Base-by-base conservation (phyloP, 2,329 filamentous ascomycete genomes). In the Arthrobotrys iridis region DNA sequence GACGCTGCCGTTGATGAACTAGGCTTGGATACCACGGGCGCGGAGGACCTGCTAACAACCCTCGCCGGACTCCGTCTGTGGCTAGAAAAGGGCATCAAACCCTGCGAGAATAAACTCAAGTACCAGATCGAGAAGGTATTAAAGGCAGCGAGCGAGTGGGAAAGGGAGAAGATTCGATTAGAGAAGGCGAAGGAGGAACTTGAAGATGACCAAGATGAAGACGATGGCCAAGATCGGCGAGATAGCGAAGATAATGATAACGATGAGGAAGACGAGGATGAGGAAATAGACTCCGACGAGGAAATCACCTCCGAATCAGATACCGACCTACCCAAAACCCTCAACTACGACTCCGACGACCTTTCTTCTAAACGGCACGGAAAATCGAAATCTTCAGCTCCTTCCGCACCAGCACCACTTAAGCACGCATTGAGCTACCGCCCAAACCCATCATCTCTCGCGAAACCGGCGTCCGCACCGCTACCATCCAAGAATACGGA, bases 51-150 rank as follows among this genome's bases (percentile, higher is more conserved):
- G 0, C 90, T 95, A 1, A 90, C 90, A 78, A 97, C 96, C 81
- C 86, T 99, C n/a, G 89, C 93, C 15, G 93, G 97, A 82, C 85
- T 97, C 60, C 88, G 94, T n/a, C 86, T 97, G 0, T 98, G 96
- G 81, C 85, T 99, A 0, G 96, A 99, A 80, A 93, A 93, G 81
- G 96, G 95, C 78, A 91, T 97, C 2, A 89, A 92, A 13, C 95
- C 95, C 0, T 84, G 98, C 13, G 96, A 99, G 83, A 90, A 91
- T 78, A 91, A 93, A 79, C 84, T 99, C 76, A 94, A 93, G 78
- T 99, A 97, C 83, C 93, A 97, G 81, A 93, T 99, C 80, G 94
- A 98, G 82, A 95, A 96, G 81, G 93, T 97, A 24, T 86, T 99
- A 18, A 91, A 93, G 77, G 92, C 93, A 0, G 93, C 93, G 35